phyloP scores from a whole-genome alignment of 768 basidiomycete genomes.

The Asterophora lycoperdoides region DNA sequence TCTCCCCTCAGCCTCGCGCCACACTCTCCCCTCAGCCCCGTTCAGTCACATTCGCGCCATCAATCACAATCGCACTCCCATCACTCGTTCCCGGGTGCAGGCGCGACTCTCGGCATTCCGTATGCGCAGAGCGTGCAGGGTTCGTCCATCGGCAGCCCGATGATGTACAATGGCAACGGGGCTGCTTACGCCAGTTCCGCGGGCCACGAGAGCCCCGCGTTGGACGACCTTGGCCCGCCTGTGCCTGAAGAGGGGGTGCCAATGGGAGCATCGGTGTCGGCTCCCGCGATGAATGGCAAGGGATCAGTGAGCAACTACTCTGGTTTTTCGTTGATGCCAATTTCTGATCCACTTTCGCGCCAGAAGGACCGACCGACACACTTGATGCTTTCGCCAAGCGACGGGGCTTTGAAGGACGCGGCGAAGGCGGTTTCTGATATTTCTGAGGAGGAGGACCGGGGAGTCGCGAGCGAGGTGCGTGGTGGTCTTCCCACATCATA shows the following conservation, averaged over 20 bases:
- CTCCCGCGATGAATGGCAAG: slow-evolving; percentile 8
- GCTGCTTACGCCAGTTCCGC: not conserved
- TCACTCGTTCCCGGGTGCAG: slow-evolving; percentile 39
- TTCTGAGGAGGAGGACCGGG: slow-evolving; percentile 41
- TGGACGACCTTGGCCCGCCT: not conserved
- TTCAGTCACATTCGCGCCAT: slow-evolving; percentile 24
- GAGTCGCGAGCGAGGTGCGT: slow-evolving; percentile 65
- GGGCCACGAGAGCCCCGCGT: slow-evolving; percentile 21
- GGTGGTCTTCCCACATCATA: not conserved
- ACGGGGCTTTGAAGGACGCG: slow-evolving; percentile 47
- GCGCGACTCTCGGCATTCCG: slow-evolving; percentile 24
- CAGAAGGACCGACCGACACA: slow-evolving; percentile 47
- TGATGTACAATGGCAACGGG: slow-evolving; percentile 13
- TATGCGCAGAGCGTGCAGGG: slow-evolving; percentile 35
- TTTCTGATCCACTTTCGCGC: slow-evolving; percentile 9
- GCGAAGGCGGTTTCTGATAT: slow-evolving; percentile 33
- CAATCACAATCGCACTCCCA: slow-evolving; percentile 36
- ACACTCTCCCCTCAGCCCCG: slow-evolving; percentile 20
- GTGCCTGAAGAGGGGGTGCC: not conserved
- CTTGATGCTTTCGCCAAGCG: slow-evolving; percentile 57
- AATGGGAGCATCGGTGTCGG: slow-evolving; percentile 15
- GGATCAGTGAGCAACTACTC: slow-evolving; percentile 19
- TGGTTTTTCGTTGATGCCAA: not conserved
- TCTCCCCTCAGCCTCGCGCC: slow-evolving; percentile 19
- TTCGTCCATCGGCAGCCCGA: slow-evolving; percentile 38